Percentiles rank a stretch among this genome's conserved stretches.
Conservation (phyloP, 805 yeast species). For the Sugiyamaella qingdaonensis region DNA sequence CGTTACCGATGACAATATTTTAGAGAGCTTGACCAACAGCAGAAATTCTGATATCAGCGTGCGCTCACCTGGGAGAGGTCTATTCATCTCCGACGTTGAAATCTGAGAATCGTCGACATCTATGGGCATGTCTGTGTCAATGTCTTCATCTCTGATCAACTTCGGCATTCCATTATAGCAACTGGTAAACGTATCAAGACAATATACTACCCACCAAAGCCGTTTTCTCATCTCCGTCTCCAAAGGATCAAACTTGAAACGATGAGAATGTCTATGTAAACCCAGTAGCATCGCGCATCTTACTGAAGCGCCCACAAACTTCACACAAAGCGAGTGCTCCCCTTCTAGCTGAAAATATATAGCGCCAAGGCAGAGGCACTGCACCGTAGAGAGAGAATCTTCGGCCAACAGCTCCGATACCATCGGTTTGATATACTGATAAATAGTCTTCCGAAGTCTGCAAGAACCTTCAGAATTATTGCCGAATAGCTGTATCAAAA, state of each 20-base stretch:
- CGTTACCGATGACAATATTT: neutral
- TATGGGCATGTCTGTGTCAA: constrained; percentile 4
- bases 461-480: neutral
- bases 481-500: neutral
- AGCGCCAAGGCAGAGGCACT: neutral
- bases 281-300: constrained; percentile 1
- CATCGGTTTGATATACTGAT: neutral
- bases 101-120: neutral
- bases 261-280: constrained; percentile 2
- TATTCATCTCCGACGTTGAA: neutral
- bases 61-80: neutral
- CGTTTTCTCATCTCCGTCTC: constrained; percentile 2
- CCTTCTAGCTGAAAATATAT: neutral
- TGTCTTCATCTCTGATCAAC: constrained; percentile 2
- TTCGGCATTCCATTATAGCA: constrained; percentile 7
- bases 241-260: constrained; percentile 5
- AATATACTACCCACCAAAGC: constrained; percentile 4
- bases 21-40: neutral
- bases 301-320: neutral
- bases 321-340: constrained; percentile 1
- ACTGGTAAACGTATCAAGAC: constrained; percentile 1
- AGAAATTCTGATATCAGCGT: neutral
- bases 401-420: neutral
- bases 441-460: neutral
- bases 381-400: neutral